Conservation (phyloP, 768 basidiomycete species). For the Podaxis carcinomalis region DNA sequence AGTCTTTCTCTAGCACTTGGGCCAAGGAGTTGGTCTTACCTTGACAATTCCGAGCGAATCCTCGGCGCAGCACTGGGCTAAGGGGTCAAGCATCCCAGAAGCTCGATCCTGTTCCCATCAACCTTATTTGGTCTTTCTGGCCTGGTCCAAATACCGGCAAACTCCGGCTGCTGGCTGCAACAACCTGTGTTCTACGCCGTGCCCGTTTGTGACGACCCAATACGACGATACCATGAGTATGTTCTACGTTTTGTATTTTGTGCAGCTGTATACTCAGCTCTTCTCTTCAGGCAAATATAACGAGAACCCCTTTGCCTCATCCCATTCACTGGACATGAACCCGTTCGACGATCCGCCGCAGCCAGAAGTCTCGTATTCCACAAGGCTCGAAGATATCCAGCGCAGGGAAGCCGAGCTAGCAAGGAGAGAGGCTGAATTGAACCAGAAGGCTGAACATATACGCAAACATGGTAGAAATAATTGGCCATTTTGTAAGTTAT, state of each 20-base stretch:
- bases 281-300: slow-evolving; percentile 29
- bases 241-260: slow-evolving; percentile 12
- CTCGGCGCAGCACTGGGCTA: slow-evolving; percentile 4
- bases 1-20: not conserved
- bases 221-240: slow-evolving; percentile 31
- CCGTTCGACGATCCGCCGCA: slow-evolving; percentile 84
- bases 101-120: not conserved
- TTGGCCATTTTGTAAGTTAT: slow-evolving; percentile 81
- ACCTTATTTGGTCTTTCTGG: slow-evolving; percentile 4
- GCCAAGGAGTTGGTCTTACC: not conserved
- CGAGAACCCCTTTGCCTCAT: slow-evolving; percentile 82
- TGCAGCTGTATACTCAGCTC: slow-evolving; percentile 9
- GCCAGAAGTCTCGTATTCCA: slow-evolving; percentile 26
- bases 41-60: slow-evolving; percentile 6
- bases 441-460: slow-evolving; percentile 62
- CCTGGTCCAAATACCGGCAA: slow-evolving; percentile 14
- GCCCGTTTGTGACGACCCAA: slow-evolving; percentile 2
- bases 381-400: slow-evolving; percentile 60
- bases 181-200: not conserved
- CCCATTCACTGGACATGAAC: slow-evolving; percentile 81
- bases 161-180: not conserved
- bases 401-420: slow-evolving; percentile 80
- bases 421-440: slow-evolving; percentile 72
- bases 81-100: not conserved
- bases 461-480: slow-evolving; percentile 82